These are phyloP conservation scores for Hordeum marinum DNA, from an alignment of 176 grass and related monocot species.

Conservation along the genomic window DNA sequence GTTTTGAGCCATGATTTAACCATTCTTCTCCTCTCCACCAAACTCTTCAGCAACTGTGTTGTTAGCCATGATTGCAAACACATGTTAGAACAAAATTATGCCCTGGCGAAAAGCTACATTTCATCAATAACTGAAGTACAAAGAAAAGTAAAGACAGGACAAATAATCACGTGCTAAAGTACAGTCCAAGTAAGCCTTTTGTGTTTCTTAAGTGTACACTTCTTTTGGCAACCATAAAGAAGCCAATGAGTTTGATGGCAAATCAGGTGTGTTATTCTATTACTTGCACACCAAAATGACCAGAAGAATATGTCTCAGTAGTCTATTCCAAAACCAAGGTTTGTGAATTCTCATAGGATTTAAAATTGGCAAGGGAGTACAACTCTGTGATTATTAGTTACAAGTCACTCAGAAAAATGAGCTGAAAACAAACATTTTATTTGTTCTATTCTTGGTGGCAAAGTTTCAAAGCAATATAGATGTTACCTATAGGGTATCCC, in stretches of 20 bases:
- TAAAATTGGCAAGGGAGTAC: not conserved
- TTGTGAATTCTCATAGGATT: not conserved
- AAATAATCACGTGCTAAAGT: not conserved
- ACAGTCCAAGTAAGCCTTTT: not conserved
- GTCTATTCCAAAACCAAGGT: slow-evolving; percentile 3
- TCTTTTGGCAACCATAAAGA: not conserved
- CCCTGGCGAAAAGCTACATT: not conserved
- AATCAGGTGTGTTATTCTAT: not conserved
- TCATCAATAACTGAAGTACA: slow-evolving; percentile 1
- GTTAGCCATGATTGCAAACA: slow-evolving; percentile 12
- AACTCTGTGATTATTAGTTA: not conserved
- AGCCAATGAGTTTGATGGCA: not conserved
- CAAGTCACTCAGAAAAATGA: not conserved
- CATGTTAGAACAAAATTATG: slow-evolving; percentile 10
- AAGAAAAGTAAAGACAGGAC: not conserved
- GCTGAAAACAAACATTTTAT: not conserved
- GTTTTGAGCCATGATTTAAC: slow-evolving; percentile 91
- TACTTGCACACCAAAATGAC: not conserved
- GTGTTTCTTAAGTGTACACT: not conserved
- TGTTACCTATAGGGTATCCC: not conserved
- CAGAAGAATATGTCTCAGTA: not conserved
- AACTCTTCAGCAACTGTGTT: slow-evolving; percentile 66
- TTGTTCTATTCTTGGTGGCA: not conserved
- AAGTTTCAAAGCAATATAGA: not conserved
- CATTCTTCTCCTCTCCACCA: slow-evolving; percentile 96